Evolutionary conservation across 1,284 basidiomycete genomes (phyloP).

Genomic region (Coniophora puteana): DNA sequence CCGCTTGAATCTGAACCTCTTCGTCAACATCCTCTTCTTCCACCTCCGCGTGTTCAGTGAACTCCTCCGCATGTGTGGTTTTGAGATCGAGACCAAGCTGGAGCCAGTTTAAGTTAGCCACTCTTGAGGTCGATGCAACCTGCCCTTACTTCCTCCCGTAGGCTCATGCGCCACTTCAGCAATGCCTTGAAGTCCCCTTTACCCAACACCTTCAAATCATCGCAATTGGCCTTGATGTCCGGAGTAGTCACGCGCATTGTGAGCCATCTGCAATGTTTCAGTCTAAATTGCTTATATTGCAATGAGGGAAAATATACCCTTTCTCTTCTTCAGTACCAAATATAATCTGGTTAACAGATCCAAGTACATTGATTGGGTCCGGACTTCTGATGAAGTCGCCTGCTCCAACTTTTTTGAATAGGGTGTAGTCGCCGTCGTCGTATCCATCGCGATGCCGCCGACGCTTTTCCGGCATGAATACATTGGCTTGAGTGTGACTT

Average conservation of each 20-base stretch:
- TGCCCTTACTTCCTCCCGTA: constrained; percentile 74
- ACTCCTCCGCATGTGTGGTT: constrained; percentile 65
- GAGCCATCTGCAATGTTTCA: constrained; percentile 55
- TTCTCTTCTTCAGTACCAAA: constrained; percentile 87
- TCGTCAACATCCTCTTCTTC: constrained; percentile 79
- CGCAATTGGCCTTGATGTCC: constrained; percentile 81
- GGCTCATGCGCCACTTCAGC: constrained; percentile 85
- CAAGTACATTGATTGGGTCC: constrained; percentile 83
- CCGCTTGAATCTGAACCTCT: constrained; percentile 84
- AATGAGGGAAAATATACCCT: constrained; percentile 42
- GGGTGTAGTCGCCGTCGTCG: constrained; percentile 90
- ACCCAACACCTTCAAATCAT: constrained; percentile 95
- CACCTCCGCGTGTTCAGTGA: constrained; percentile 75
- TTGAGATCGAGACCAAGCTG: constrained; percentile 84
- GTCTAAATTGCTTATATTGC: constrained; percentile 6
- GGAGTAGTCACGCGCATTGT: constrained; percentile 68
- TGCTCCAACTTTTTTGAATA: constrained; percentile 78
- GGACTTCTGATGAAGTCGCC: constrained; percentile 69
- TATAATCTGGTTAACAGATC: constrained; percentile 80
- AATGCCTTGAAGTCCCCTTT: constrained; percentile 96
- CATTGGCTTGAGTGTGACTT: constrained; percentile 76
- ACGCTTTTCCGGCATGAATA: constrained; percentile 98
- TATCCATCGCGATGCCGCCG: constrained; percentile 93
- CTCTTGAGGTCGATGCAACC: too few relatives aligned
- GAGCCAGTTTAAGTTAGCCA: constrained; percentile 3